Percentiles rank a stretch among this genome's conserved stretches.
Conservation (phyloP, 768 basidiomycete genomes). For the Russula sp. region DNA sequence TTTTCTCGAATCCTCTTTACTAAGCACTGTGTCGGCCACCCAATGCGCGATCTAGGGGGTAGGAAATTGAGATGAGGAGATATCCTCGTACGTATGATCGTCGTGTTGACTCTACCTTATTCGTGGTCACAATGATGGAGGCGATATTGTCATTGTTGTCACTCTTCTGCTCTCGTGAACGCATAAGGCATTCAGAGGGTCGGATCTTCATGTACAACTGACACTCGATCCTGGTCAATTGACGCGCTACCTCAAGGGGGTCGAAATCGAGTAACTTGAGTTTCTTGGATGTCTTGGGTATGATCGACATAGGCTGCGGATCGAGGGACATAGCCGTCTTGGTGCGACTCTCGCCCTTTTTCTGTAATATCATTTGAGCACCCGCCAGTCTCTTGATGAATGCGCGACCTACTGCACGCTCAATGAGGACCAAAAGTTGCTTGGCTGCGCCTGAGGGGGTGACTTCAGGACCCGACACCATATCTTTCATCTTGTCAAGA, state of each 20-base stretch:
- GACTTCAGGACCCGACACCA: conserved; percentile 61
- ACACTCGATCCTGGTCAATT: conserved; percentile 89
- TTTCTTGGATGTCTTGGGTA: conserved; percentile 65
- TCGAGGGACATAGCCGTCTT: conserved; percentile 49
- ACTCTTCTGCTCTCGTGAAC: conserved; percentile 66
- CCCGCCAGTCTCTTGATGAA: conserved; percentile 7
- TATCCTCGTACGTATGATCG: not conserved
- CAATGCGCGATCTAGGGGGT: conserved; percentile 75
- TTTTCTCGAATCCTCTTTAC: conserved; percentile 74
- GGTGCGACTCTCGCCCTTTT: conserved; percentile 54
- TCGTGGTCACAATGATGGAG: conserved; percentile 80
- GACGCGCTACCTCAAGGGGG: conserved; percentile 83
- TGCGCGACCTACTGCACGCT: conserved; percentile 61
- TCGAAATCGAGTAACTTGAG: conserved; percentile 84
- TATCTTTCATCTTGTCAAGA: conserved; percentile 75
- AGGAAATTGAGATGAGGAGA: not conserved
- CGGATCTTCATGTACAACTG: conserved; percentile 81
- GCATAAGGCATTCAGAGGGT: conserved; percentile 85
- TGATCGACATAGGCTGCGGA: conserved; percentile 68
- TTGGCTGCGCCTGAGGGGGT: conserved; percentile 64
- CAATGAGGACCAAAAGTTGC: conserved; percentile 65
- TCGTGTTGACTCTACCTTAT: conserved; percentile 45
- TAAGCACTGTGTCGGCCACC: conserved; percentile 83
- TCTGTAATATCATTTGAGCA: conserved; percentile 27
- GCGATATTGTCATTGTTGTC: conserved; percentile 81